Evolutionary conservation across 1,139 yeast genomes (phyloP).

Genomic region (Pichia terricola): DNA sequence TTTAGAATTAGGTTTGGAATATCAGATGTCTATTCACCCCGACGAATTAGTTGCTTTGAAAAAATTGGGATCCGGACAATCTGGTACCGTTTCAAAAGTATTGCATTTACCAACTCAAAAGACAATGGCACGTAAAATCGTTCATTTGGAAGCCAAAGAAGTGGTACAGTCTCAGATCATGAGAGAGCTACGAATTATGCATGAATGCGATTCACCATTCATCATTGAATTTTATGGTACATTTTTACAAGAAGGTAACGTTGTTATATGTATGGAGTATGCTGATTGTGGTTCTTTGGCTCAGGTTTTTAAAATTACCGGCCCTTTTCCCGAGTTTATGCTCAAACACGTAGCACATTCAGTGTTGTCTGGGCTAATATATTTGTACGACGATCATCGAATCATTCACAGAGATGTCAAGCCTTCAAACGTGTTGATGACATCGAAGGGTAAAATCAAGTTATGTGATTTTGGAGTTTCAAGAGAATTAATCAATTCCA

Average conservation of each 20-base stretch:
- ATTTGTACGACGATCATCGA: conserved; percentile 70
- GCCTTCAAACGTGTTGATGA: conserved; percentile 78
- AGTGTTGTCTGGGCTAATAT: conserved; percentile 72
- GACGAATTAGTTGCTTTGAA: conserved; percentile 68
- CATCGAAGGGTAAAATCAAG: conserved; percentile 71
- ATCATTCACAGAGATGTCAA: conserved; percentile 91
- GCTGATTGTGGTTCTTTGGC: conserved; percentile 93
- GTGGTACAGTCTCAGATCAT: conserved; percentile 77
- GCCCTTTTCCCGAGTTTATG: conserved; percentile 56
- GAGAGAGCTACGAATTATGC: conserved; percentile 81
- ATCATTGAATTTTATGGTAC: conserved; percentile 91
- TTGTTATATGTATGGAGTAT: conserved; percentile 89
- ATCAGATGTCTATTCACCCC: conserved; percentile 43
- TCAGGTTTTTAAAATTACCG: conserved; percentile 48
- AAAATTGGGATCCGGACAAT: conserved; percentile 84
- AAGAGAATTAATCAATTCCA: conserved; percentile 79
- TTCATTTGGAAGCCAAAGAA: conserved; percentile 77
- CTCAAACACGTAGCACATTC: conserved; percentile 68
- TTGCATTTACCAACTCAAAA: conserved; percentile 82
- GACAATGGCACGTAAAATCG: conserved; percentile 84
- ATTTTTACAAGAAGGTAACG: conserved; percentile 56
- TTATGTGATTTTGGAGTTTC: conserved; percentile 93
- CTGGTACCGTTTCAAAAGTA: conserved; percentile 87
- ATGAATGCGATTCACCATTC: conserved; percentile 76
- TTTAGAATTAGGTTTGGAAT: conserved; percentile 39